Evolutionary conservation across 768 basidiomycete genomes (phyloP).

Genomic region (Lyophyllum semitale): DNA sequence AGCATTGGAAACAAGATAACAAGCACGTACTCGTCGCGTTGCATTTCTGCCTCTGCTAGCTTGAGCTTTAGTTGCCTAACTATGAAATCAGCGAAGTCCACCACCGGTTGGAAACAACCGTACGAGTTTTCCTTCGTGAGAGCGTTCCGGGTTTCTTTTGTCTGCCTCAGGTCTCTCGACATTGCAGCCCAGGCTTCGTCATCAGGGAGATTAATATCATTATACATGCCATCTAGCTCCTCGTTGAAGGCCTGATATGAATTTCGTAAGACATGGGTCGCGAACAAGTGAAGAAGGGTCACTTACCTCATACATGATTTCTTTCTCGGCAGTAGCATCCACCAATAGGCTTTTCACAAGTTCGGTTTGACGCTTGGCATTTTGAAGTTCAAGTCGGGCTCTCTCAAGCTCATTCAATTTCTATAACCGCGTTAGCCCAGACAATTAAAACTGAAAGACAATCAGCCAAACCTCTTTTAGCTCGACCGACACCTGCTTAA

Average conservation of each 20-base stretch:
- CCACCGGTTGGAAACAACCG: slow-evolving; percentile 27
- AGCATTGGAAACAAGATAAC: slow-evolving; percentile 1
- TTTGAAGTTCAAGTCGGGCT: slow-evolving; percentile 64
- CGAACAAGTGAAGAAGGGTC: background rate
- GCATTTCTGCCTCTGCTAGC: slow-evolving; percentile 69
- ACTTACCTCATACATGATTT: slow-evolving; percentile 87
- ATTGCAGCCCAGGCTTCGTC: slow-evolving; percentile 84
- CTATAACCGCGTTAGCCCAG: slow-evolving; percentile 31
- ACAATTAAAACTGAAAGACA: background rate
- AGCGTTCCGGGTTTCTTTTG: slow-evolving; percentile 78
- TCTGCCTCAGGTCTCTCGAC: slow-evolving; percentile 66
- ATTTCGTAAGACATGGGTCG: background rate
- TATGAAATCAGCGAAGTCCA: slow-evolving; percentile 7
- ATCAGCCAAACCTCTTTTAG: slow-evolving; percentile 56
- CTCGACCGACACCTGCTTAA: slow-evolving; percentile 50
- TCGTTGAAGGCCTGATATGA: slow-evolving; percentile 83
- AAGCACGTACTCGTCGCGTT: slow-evolving; percentile 74
- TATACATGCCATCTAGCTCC: slow-evolving; percentile 89
- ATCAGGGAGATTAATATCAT: slow-evolving; percentile 78
- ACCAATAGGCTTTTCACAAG: slow-evolving; percentile 75
- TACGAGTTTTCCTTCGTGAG: slow-evolving; percentile 80
- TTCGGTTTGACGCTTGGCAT: slow-evolving; percentile 72
- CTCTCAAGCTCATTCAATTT: slow-evolving; percentile 65
- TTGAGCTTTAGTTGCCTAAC: slow-evolving; percentile 68
- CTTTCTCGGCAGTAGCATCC: slow-evolving; percentile 84